phyloP scores from a whole-genome alignment of 2,329 filamentous ascomycete species.

The Sarocladium kiliense region DNA sequence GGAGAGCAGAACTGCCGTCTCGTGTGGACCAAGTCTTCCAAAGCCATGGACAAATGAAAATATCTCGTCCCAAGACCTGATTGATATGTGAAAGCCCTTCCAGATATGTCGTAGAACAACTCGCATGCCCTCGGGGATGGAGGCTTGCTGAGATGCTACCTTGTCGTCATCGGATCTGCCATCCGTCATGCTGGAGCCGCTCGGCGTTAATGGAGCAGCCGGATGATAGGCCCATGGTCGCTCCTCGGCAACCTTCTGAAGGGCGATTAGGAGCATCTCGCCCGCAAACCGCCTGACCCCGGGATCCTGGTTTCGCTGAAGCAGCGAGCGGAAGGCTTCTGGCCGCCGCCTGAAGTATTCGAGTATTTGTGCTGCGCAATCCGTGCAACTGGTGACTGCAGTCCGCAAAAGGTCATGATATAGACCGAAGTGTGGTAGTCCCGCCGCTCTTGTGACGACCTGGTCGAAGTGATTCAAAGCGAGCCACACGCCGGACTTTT shows the following conservation, averaged over 20 bases:
- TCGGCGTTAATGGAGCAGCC: slow-evolving; percentile 55
- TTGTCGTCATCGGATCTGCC: slow-evolving; percentile 44
- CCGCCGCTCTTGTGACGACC: slow-evolving; percentile 66
- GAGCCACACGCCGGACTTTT: slow-evolving; percentile 48
- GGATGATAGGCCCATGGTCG: slow-evolving; percentile 9
- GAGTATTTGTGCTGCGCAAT: slow-evolving; percentile 55
- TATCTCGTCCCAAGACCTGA: slow-evolving; percentile 70
- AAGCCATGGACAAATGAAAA: slow-evolving; percentile 68
- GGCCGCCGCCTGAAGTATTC: slow-evolving; percentile 54
- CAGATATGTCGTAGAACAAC: slow-evolving; percentile 52
- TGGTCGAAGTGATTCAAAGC: slow-evolving; percentile 67
- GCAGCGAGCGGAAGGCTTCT: slow-evolving; percentile 56
- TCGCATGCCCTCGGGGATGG: slow-evolving; percentile 34
- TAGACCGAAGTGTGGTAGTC: slow-evolving; percentile 55
- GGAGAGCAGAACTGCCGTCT: slow-evolving; percentile 55
- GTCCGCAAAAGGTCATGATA: slow-evolving; percentile 46
- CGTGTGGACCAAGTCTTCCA: slow-evolving; percentile 53
- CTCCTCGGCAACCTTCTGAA: slow-evolving; percentile 45
- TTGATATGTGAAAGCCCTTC: slow-evolving; percentile 54
- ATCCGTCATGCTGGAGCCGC: slow-evolving; percentile 49
- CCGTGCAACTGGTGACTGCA: slow-evolving; percentile 39
- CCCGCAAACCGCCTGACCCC: slow-evolving; percentile 49
- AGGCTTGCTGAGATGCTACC: slow-evolving; percentile 45
- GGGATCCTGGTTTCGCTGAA: slow-evolving; percentile 56
- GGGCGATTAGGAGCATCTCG: slow-evolving; percentile 44